Evolutionary conservation across 345 rosid species (phyloP).

Genomic region (Acer yangbiense): DNA sequence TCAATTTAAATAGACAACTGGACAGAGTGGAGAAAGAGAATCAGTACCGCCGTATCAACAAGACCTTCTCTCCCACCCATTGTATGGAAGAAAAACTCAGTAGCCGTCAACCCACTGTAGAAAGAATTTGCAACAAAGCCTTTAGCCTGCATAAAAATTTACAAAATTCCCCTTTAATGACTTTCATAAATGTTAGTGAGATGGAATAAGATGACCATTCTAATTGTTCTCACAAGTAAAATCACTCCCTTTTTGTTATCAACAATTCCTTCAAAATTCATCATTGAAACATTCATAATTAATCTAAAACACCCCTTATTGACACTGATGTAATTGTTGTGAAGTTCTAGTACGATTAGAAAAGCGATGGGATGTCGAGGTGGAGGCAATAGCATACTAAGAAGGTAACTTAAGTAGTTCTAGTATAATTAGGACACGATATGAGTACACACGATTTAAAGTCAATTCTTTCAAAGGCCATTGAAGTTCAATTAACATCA

Average conservation of each 20-base stretch:
- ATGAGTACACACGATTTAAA: not conserved
- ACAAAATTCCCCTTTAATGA: conserved; percentile 13
- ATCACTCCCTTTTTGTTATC: not conserved
- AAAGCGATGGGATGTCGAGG: not conserved
- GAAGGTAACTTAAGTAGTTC: not conserved
- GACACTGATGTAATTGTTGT: not conserved
- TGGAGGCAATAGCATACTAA: not conserved
- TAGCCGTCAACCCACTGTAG: conserved; percentile 87
- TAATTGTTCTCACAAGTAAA: not conserved
- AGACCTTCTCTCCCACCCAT: conserved; percentile 99
- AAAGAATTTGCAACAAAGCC: conserved; percentile 98
- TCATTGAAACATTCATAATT: not conserved
- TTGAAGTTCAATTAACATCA: not conserved
- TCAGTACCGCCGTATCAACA: conserved; percentile 93
- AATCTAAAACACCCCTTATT: not conserved
- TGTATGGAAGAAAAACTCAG: conserved; percentile 98
- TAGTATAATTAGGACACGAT: not conserved
- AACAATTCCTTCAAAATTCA: not conserved
- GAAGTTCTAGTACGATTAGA: not conserved
- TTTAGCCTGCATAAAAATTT: conserved; percentile 72
- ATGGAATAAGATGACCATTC: not conserved
- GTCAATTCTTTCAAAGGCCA: not conserved
- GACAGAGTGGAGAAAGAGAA: conserved; percentile 12
- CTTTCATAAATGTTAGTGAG: not conserved
- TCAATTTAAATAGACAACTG: conserved; percentile 22